Base-by-base conservation (phyloP, 2,329 filamentous ascomycete species). In the Pseudogymnoascus sp. region DNA sequence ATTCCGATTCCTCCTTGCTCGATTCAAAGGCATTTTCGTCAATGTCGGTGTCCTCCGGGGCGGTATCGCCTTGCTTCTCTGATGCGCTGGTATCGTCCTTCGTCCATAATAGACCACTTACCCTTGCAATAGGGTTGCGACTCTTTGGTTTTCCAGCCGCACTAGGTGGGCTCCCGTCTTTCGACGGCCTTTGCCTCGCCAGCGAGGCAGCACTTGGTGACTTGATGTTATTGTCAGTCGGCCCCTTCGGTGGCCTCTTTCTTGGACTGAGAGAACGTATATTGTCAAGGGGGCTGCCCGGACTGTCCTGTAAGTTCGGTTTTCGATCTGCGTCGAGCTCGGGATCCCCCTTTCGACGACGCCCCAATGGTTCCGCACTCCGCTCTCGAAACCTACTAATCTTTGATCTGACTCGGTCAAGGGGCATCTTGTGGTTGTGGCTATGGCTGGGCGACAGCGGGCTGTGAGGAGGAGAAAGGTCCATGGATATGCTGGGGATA, bases 401-500 rank as follows among this genome's bases (percentile, higher is more conserved):
- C 71, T 70, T 76, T 69, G 68, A 73, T 10, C 73, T 73, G 33
- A 77, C 71, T 15, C 68, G 73, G 33, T 76, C 74, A 10, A 78
- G 69, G n/a, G 68, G 40, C 0, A 83, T 81, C 60, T 84, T 87
- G 59, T 85, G 81, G 0, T 84, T 87, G 59, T 85, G 81, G 0
- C 77, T 75, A 26, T 54, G 44, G 15, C 8, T 54, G 9, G 44
- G 44, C 31, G 88, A 87, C 5, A 88, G 90, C 2, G 78, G 77
- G 1, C 86, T 90, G 6, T 78, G 78, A 3, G 80, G 76, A 1
- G 85, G 82, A 3, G 87, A 89, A 7, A 88, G 71, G 62, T 88
- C 85, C 65, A 83, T 79, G 21, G 81, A 81, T 63, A 86, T 82
- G 10, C 80, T 80, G 3, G 84, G 83, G 59, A 87, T 79, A 33